These are phyloP conservation scores for Fagopyrum esculentum DNA, from an alignment of 148 eudicot genomes.

Conservation along the genomic window DNA sequence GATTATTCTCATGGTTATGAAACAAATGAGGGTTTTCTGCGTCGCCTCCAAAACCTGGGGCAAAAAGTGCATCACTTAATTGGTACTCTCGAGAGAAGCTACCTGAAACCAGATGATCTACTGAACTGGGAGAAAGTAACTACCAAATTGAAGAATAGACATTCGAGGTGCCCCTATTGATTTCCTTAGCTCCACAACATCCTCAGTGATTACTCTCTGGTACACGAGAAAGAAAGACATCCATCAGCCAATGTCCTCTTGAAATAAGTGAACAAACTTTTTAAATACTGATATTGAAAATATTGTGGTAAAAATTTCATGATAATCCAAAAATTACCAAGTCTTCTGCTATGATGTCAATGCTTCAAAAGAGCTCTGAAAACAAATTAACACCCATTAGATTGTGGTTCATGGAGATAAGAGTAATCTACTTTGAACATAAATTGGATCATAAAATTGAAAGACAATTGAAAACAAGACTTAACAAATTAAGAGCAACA, in stretches of 20 bases:
- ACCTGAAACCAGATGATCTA: constrained; percentile 5
- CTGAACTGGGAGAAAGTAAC: constrained; percentile 17
- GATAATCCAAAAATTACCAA: constrained; percentile 44
- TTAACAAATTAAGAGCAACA: too few relatives aligned
- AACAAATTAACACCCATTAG: too few relatives aligned
- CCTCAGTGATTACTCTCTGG: constrained; percentile 97
- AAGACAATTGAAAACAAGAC: too few relatives aligned
- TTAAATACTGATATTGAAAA: too few relatives aligned
- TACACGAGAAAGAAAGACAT: not conserved
- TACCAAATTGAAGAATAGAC: constrained; percentile 99
- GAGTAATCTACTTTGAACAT: too few relatives aligned
- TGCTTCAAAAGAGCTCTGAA: constrained; percentile 56
- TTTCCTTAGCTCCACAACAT: constrained; percentile 79
- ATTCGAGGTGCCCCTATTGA: constrained; percentile 97
- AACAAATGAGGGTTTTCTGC: constrained; percentile 91
- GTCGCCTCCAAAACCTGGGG: constrained; percentile 87
- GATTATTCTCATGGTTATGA: constrained; percentile 90
- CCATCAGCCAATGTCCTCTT: not conserved
- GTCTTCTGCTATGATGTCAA: constrained; percentile 93
- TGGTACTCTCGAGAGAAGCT: not conserved
- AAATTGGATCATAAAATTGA: too few relatives aligned
- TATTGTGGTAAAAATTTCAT: not conserved
- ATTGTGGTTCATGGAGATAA: too few relatives aligned
- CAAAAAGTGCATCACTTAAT: constrained; percentile 3
- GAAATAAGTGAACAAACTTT: too few relatives aligned